Percentiles rank a stretch among this genome's conserved stretches.
Evolutionary conservation across 306 rosid genomes (phyloP).

Genomic region (Elaeagnus macrophylla): DNA sequence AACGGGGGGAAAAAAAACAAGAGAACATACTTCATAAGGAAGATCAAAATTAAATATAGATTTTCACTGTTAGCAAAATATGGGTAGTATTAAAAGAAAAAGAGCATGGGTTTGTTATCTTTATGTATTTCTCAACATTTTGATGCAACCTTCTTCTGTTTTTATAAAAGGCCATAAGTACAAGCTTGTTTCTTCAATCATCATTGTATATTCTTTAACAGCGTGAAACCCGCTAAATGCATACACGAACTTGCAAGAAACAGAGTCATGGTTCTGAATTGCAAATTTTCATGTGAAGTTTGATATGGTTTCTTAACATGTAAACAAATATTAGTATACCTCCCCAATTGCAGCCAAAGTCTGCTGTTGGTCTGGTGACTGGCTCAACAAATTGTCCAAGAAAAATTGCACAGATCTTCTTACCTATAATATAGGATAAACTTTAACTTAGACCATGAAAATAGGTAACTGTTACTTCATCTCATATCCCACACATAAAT

Average conservation of each 20-base stretch:
- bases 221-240: neutral
- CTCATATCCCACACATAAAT: neutral
- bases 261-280: neutral
- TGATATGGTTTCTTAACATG: neutral
- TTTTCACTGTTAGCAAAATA: neutral
- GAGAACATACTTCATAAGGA: neutral
- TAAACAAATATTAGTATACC: slow-evolving; percentile 27
- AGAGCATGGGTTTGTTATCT: too few species aligned
- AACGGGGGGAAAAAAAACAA: neutral
- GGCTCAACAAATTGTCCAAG: slow-evolving; percentile 55
- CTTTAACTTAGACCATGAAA: neutral
- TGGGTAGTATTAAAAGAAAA: too few species aligned
- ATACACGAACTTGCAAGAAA: neutral
- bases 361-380: slow-evolving; percentile 59
- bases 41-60: neutral
- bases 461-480: neutral
- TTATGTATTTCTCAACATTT: too few species aligned
- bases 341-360: slow-evolving; percentile 76
- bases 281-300: neutral
- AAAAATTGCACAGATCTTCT: slow-evolving; percentile 76
- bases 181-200: too few species aligned
- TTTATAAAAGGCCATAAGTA: too few species aligned
- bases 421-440: slow-evolving; percentile 33
- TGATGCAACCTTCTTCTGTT: too few species aligned
- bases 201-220: neutral